These are phyloP conservation scores for Wickerhamomyces queroliae DNA, from an alignment of 805 yeast species.

Conservation along the genomic window DNA sequence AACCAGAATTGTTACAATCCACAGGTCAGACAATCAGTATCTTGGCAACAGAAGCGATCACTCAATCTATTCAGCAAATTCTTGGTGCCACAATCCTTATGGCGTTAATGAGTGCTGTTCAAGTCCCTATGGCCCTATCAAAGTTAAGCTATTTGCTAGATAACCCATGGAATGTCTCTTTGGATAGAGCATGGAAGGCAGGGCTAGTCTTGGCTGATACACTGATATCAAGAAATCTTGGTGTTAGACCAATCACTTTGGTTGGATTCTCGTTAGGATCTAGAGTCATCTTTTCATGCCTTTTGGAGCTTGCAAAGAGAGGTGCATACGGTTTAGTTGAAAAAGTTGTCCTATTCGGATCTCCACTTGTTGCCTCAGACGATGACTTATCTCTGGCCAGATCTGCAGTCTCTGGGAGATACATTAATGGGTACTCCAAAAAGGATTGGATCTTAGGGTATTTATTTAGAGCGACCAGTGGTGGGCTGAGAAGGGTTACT, in stretches of 20 bases:
- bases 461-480: slow-evolving; percentile 90
- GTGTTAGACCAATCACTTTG: slow-evolving; percentile 85
- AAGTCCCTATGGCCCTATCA: slow-evolving; percentile 85
- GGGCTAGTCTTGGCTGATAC: slow-evolving; percentile 91
- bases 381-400: slow-evolving; percentile 77
- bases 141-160: slow-evolving; percentile 86
- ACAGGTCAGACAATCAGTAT: slow-evolving; percentile 95
- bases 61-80: slow-evolving; percentile 92
- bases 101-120: slow-evolving; percentile 89
- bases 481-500: slow-evolving; percentile 87
- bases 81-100: slow-evolving; percentile 86
- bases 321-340: slow-evolving; percentile 88
- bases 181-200: slow-evolving; percentile 96
- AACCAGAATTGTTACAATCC: slow-evolving; percentile 93
- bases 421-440: slow-evolving; percentile 84
- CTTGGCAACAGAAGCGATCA: slow-evolving; percentile 87
- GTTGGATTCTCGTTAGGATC: slow-evolving; percentile 95
- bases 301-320: slow-evolving; percentile 75
- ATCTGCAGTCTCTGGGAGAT: slow-evolving; percentile 83
- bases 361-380: slow-evolving; percentile 74
- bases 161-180: slow-evolving; percentile 96
- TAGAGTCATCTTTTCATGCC: slow-evolving; percentile 83
- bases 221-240: slow-evolving; percentile 77
- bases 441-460: slow-evolving; percentile 97
- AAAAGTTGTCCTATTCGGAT: slow-evolving; percentile 81